Evolutionary conservation across 495 filamentous ascomycete species (phyloP).

Genomic region (Lophiostoma macrostomum): DNA sequence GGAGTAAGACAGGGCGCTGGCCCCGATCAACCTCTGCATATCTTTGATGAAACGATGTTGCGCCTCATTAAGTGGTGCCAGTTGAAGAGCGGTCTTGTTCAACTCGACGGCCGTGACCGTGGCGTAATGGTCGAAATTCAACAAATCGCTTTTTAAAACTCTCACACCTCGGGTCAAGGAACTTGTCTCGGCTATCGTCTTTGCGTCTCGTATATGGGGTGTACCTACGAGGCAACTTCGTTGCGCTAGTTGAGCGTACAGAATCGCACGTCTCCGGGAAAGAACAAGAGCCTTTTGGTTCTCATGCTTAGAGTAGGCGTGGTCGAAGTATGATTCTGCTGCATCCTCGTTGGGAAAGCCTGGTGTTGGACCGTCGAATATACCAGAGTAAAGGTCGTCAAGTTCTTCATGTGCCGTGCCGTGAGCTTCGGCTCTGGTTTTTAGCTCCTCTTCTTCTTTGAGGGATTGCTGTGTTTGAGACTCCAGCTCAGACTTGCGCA

Average conservation of each 20-base stretch:
- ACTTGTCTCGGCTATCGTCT: background rate
- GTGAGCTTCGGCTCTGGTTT: conserved; percentile 10
- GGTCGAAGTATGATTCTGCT: background rate
- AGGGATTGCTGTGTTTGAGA: background rate
- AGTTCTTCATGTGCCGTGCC: background rate
- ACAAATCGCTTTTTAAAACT: conserved; percentile 2
- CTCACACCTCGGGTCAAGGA: background rate
- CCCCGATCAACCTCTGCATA: background rate
- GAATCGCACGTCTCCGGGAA: background rate
- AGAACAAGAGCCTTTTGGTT: background rate
- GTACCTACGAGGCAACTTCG: background rate
- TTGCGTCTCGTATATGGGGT: background rate
- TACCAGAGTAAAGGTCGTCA: conserved; percentile 4
- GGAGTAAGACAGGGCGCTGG: background rate
- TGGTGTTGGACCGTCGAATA: conserved; percentile 15
- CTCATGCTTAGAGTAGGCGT: background rate
- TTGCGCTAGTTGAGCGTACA: conserved; percentile 4
- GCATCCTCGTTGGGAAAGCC: conserved; percentile 13
- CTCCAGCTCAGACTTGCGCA: background rate
- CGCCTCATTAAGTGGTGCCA: background rate
- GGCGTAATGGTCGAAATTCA: conserved; percentile 8
- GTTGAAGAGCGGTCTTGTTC: background rate
- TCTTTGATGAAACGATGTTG: background rate
- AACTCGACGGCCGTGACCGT: background rate
- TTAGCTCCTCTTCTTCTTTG: background rate